Evolutionary conservation across 2,329 filamentous ascomycete genomes (phyloP), one percentile per base, ranked within the genome.

Genomic region (Aureobasidium sp.): DNA sequence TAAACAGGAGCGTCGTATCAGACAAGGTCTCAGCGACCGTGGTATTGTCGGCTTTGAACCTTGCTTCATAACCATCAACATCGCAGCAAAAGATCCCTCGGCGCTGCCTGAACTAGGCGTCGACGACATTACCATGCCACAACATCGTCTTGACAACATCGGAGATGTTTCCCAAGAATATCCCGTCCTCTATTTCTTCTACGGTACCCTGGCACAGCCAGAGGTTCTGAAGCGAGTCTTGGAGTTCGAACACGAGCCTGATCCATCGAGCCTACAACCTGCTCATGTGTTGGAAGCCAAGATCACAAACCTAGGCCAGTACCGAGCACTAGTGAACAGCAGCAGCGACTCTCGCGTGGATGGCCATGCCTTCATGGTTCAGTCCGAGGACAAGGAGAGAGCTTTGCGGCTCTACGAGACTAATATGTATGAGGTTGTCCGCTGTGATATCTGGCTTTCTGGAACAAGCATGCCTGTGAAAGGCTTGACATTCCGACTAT

Each of bases 351-450:
- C 48, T 15, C n/a, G 48, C 1, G 31, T 51, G n/a, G 12, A 37
- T 25, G 48, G 48, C 2, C 20, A 25, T 34, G 48, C 48, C 12
- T 51, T 36, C 11, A 15, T 22, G 31, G 11, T 51, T 15, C n/a
- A 22, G 29, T 22, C n/a, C 2, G 29, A 37, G 12, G n/a, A 25
- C 39, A 66, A 75, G n/a, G 75, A 77, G 64, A 70, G 74, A 42
- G 65, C 67, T 0, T 51, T 77, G 34, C 62, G 71, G 8, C 65
- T 64, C 11, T 76, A 75, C 56, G 75, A 77, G 67, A 76, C 74
- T 25, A 70, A 71, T 20, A 68, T 65, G 14, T 77, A 78, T 64
- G 75, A 77, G 61, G 74, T 76, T 22, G 73, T 76, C 7, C 61
- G 74, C 37, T 76, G 74, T 62, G 48, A 49, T 2, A 75, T 77